Percentiles rank a stretch among this genome's conserved stretches.
Evolutionary conservation across 371 early-diverging fungal genomes (phyloP).

Genomic region (Vittaforma corneae): DNA sequence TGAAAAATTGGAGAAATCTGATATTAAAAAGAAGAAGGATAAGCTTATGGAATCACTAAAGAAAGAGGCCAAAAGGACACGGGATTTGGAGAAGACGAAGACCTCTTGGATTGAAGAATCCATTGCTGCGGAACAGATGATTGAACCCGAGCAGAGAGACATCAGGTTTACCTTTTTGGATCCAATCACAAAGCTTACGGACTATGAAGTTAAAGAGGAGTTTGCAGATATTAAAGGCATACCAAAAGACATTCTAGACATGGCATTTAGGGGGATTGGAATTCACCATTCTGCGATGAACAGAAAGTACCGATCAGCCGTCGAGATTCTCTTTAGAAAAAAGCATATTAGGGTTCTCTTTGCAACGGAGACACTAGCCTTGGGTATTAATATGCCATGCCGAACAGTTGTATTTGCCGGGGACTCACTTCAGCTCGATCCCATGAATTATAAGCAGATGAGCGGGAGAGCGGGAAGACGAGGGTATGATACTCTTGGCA

Average conservation of each 20-base stretch:
- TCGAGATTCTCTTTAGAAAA: constrained; percentile 61
- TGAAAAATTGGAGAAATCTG: constrained; percentile 47
- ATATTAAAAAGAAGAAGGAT: constrained; percentile 42
- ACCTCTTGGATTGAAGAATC: constrained; percentile 57
- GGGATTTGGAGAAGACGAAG: constrained; percentile 51
- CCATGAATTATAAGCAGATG: constrained; percentile 61
- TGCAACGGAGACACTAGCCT: constrained; percentile 62
- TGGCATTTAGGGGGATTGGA: constrained; percentile 62
- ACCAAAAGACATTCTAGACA: constrained; percentile 38
- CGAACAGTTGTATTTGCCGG: constrained; percentile 61
- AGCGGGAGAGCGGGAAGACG: constrained; percentile 63
- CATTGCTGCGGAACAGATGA: constrained; percentile 36
- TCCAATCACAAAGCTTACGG: constrained; percentile 47
- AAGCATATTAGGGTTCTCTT: constrained; percentile 61
- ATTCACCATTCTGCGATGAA: constrained; percentile 61
- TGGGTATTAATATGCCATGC: constrained; percentile 65
- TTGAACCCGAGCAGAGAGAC: constrained; percentile 40
- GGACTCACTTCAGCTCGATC: constrained; percentile 60
- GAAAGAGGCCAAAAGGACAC: constrained; percentile 52
- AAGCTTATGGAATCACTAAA: constrained; percentile 48
- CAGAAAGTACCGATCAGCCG: constrained; percentile 58
- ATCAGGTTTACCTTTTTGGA: constrained; percentile 53
- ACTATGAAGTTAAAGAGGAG: constrained; percentile 55
- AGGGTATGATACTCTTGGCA: constrained; percentile 62
- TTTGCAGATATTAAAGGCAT: constrained; percentile 45